Evolutionary conservation across 306 rosid species (phyloP).

Genomic region (Ochetophila trinervis): DNA sequence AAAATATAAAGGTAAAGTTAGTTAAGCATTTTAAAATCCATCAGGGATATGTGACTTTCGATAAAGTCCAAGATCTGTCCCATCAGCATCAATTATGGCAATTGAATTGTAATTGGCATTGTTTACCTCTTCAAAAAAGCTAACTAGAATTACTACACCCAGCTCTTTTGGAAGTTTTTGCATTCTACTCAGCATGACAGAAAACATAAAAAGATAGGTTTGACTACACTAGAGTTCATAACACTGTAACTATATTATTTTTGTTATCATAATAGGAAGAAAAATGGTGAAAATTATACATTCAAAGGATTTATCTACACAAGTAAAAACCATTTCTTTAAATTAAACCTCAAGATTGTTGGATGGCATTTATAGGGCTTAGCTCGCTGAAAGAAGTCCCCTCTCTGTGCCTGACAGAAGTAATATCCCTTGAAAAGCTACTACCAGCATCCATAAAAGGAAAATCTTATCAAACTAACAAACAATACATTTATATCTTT

Average conservation of each 20-base stretch:
- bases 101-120: constrained; percentile 91
- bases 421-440: constrained; percentile 94
- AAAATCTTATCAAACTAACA: background rate
- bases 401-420: constrained; percentile 96
- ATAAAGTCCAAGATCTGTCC: constrained; percentile 90
- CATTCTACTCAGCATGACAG: constrained; percentile 56
- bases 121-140: constrained; percentile 96
- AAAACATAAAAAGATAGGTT: constrained; percentile 9
- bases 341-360: constrained; percentile 69
- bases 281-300: constrained; percentile 10
- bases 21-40: constrained; percentile 40
- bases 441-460: constrained; percentile 40
- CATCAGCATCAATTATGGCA: constrained; percentile 90
- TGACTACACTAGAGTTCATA: too few species aligned
- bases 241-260: constrained; percentile 6
- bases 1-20: background rate
- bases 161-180: constrained; percentile 84
- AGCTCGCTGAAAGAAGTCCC: constrained; percentile 75
- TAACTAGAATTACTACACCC: constrained; percentile 81
- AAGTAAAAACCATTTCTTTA: constrained; percentile 1
- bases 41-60: constrained; percentile 97
- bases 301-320: constrained; percentile 5
- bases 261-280: constrained; percentile 1
- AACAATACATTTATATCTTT: constrained; percentile 10
- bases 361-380: constrained; percentile 82